Evolutionary conservation across 2,329 filamentous ascomycete genomes (phyloP).

Genomic region (Botrytis pseudocinerea): DNA sequence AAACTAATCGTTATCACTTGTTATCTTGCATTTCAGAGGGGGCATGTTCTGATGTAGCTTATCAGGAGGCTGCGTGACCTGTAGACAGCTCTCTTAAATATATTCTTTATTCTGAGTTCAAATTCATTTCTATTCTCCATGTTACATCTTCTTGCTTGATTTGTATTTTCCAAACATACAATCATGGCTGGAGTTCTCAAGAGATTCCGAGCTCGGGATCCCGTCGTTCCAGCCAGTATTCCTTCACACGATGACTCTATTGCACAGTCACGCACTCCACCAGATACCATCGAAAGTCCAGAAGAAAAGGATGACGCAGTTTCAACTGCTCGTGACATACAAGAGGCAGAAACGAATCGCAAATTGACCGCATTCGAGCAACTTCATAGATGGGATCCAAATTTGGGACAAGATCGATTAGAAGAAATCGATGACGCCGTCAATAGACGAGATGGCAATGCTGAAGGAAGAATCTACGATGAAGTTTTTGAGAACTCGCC

Average conservation of each 20-base stretch:
- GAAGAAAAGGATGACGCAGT: constrained; percentile 21
- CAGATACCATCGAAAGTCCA: neutral
- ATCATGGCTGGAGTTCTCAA: constrained; percentile 15
- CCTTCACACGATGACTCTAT: neutral
- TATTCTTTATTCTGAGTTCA: neutral
- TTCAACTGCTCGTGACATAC: constrained; percentile 21
- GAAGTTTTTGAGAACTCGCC: constrained; percentile 31
- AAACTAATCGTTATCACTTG: neutral
- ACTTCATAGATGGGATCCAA: constrained; percentile 30
- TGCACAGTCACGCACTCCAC: neutral
- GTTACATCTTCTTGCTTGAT: neutral
- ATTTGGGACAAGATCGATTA: constrained; percentile 26
- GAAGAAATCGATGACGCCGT: constrained; percentile 29
- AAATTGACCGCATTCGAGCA: constrained; percentile 26
- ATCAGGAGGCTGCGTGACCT: neutral
- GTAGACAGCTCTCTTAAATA: neutral
- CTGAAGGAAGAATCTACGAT: constrained; percentile 24
- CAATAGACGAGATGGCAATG: constrained; percentile 24
- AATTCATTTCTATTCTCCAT: neutral
- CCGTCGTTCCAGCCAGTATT: neutral
- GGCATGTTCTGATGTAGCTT: neutral
- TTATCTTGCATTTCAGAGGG: neutral
- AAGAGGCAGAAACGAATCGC: constrained; percentile 28
- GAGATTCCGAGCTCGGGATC: neutral
- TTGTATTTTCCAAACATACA: neutral